Evolutionary conservation across 345 rosid genomes (phyloP).

Genomic region (Abelmoschus esculentus): DNA sequence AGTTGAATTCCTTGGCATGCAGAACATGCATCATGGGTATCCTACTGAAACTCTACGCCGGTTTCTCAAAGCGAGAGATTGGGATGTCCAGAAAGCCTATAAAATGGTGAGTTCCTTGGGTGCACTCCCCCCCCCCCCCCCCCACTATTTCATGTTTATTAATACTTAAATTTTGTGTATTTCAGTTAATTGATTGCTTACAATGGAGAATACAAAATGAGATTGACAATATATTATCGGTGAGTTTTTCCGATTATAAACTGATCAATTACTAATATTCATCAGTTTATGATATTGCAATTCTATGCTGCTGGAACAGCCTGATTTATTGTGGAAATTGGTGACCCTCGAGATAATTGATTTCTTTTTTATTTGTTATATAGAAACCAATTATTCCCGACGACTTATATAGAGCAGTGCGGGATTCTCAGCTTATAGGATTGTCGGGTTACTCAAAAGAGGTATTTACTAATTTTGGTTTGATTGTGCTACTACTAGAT

Average conservation of each 20-base stretch:
- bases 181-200: constrained; percentile 71
- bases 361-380: constrained; percentile 2
- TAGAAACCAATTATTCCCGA: constrained; percentile 85
- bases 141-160: neutral
- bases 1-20: constrained; percentile 21
- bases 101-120: constrained; percentile 57
- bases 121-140: neutral
- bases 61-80: constrained; percentile 89
- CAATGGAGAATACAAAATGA: constrained; percentile 82
- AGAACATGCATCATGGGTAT: constrained; percentile 90
- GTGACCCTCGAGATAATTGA: constrained; percentile 1
- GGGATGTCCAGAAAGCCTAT: constrained; percentile 79
- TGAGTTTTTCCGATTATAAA: constrained; percentile 23
- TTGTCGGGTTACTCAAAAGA: constrained; percentile 85
- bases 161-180: constrained; percentile 23
- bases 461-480: constrained; percentile 37
- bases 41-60: constrained; percentile 60
- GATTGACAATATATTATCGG: constrained; percentile 67
- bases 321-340: neutral
- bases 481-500: neutral
- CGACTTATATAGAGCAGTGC: constrained; percentile 73
- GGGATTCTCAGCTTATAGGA: constrained; percentile 90
- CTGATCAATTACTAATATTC: neutral
- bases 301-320: constrained; percentile 10
- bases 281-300: neutral